phyloP scores from a whole-genome alignment of 2,329 filamentous ascomycete species.

The Macrophomina pseudophaseolina region DNA sequence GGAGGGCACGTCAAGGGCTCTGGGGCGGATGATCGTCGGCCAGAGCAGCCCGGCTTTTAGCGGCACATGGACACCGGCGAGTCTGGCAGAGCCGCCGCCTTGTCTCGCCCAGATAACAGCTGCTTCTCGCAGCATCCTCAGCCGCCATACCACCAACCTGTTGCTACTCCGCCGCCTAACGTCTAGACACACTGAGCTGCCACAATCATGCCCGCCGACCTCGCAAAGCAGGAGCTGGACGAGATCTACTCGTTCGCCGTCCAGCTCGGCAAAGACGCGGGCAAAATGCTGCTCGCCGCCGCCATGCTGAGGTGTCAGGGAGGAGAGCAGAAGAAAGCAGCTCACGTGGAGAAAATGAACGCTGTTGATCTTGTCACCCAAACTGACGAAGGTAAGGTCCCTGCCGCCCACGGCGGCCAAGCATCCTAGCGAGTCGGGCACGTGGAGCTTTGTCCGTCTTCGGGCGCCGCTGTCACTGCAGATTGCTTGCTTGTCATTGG shows the following conservation, averaged over 20 bases:
- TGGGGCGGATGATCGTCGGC: background rate
- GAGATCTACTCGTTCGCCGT: slow-evolving; percentile 72
- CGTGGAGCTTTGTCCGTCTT: slow-evolving; percentile 14
- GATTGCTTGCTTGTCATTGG: slow-evolving; percentile 16
- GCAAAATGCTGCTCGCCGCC: slow-evolving; percentile 68
- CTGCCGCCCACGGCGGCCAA: background rate
- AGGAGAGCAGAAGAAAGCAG: slow-evolving; percentile 39
- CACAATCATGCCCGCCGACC: slow-evolving; percentile 6
- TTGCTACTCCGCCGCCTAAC: background rate
- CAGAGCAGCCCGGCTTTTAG: background rate
- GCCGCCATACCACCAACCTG: background rate
- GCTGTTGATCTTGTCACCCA: slow-evolving; percentile 79
- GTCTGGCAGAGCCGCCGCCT: background rate
- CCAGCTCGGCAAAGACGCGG: slow-evolving; percentile 72
- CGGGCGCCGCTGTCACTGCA: slow-evolving; percentile 28
- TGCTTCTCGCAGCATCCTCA: background rate
- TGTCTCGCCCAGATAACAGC: background rate
- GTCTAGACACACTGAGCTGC: background rate
- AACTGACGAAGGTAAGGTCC: slow-evolving; percentile 68
- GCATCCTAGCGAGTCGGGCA: background rate
- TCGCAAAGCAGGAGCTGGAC: slow-evolving; percentile 14
- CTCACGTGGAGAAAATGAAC: slow-evolving; percentile 71
- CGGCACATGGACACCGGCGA: slow-evolving; percentile 1
- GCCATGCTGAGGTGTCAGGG: slow-evolving; percentile 61
- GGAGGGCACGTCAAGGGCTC: background rate